Percentiles rank a stretch among this genome's conserved stretches.
phyloP scores from a whole-genome alignment of 1,139 yeast species.

The Hyphopichia fennica region DNA sequence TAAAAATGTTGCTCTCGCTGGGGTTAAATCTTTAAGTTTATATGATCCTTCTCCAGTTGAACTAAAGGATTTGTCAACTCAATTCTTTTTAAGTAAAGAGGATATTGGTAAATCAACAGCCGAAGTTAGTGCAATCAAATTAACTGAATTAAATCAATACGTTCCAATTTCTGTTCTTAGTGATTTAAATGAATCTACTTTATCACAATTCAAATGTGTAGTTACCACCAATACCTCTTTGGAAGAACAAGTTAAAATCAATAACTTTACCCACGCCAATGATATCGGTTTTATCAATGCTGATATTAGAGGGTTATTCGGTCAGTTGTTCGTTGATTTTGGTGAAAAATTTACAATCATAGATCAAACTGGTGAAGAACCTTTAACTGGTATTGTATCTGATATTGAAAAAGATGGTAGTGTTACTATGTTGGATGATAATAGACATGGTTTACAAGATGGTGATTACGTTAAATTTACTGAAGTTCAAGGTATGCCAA shows the following conservation, averaged over 20 bases:
- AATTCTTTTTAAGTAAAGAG: slow-evolving; percentile 70
- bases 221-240: slow-evolving; percentile 77
- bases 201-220: slow-evolving; percentile 71
- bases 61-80: slow-evolving; percentile 78
- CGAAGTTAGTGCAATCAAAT: slow-evolving; percentile 57
- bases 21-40: slow-evolving; percentile 88
- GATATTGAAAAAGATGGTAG: slow-evolving; percentile 89
- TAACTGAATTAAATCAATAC: slow-evolving; percentile 83
- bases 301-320: slow-evolving; percentile 85
- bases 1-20: slow-evolving; percentile 93
- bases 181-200: slow-evolving; percentile 48
- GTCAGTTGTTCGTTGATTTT: slow-evolving; percentile 85
- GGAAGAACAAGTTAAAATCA: slow-evolving; percentile 74
- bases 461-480: slow-evolving; percentile 86
- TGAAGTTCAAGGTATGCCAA: slow-evolving; percentile 76
- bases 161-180: slow-evolving; percentile 79
- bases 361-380: slow-evolving; percentile 93
- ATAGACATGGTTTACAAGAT: slow-evolving; percentile 90
- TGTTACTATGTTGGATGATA: slow-evolving; percentile 88
- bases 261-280: slow-evolving; percentile 70
- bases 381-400: slow-evolving; percentile 79
- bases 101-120: slow-evolving; percentile 86
- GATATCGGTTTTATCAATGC: slow-evolving; percentile 80
- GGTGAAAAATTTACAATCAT: slow-evolving; percentile 78
- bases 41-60: slow-evolving; percentile 77